A percentile compares a stretch with the other conserved stretches of the same genome.
phyloP scores from a whole-genome alignment of 2,329 filamentous ascomycete species.

The Diaporthe sp. region DNA sequence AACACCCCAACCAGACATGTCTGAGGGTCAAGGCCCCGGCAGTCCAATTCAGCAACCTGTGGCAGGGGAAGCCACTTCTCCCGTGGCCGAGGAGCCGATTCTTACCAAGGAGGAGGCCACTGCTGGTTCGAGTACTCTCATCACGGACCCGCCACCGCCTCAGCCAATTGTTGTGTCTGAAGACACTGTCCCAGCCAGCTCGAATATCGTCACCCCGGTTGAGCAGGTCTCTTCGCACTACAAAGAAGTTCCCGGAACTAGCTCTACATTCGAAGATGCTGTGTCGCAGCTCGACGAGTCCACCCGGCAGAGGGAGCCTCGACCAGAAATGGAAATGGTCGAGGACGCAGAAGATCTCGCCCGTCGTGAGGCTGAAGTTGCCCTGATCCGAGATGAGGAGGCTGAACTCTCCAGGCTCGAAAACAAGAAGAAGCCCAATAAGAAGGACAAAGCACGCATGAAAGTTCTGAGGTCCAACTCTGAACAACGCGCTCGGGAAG shows the following conservation, averaged over 20 bases:
- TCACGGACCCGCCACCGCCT: not conserved
- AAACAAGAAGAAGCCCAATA: constrained; percentile 31
- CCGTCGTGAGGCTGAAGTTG: constrained; percentile 17
- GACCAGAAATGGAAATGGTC: not conserved
- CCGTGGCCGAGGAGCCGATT: not conserved
- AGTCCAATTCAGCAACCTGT: not conserved
- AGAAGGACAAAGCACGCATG: constrained; percentile 33
- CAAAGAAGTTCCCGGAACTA: not conserved
- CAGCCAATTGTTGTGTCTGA: not conserved
- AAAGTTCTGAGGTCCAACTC: constrained; percentile 25
- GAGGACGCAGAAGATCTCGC: constrained; percentile 13
- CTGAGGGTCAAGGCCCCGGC: not conserved
- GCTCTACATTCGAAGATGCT: not conserved
- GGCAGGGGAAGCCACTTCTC: not conserved
- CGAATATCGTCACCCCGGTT: not conserved
- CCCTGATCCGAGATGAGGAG: constrained; percentile 21
- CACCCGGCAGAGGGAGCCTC: not conserved
- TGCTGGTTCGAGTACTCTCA: not conserved
- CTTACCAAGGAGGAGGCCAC: not conserved
- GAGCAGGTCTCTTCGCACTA: not conserved
- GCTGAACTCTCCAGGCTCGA: constrained; percentile 27
- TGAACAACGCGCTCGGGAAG: constrained; percentile 29
- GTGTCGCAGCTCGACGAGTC: not conserved
- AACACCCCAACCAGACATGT: not conserved
- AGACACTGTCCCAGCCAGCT: not conserved